A percentile compares a stretch with the other conserved stretches of the same genome.
Evolutionary conservation across 352 stramenopile genomes (phyloP).

Genomic region (Phytopythium delawarense): DNA sequence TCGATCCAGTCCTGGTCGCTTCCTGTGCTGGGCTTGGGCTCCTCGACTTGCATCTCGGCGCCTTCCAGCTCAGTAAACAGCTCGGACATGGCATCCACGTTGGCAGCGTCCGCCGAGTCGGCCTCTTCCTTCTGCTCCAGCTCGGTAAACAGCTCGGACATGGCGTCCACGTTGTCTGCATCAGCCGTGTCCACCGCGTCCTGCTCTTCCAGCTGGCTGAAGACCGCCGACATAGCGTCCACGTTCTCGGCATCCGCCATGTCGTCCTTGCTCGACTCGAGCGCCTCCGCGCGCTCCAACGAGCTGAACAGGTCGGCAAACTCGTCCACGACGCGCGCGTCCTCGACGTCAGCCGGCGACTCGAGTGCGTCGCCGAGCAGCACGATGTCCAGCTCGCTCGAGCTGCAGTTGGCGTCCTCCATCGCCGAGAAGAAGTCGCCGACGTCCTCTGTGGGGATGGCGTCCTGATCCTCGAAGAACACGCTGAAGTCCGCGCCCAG

Average conservation of each 20-base stretch:
- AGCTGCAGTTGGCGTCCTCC: conserved; percentile 22
- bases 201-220: conserved; percentile 33
- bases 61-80: conserved; percentile 34
- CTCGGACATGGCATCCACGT: conserved; percentile 36
- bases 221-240: conserved; percentile 46
- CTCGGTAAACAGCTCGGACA: conserved; percentile 21
- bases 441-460: conserved; percentile 52
- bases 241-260: conserved; percentile 25
- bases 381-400: conserved; percentile 7
- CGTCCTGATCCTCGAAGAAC: conserved; percentile 46
- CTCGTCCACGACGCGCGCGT: conserved; percentile 29
- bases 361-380: neutral
- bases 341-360: conserved; percentile 3
- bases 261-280: neutral
- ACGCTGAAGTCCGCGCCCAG: conserved; percentile 38
- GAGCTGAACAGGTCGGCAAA: conserved; percentile 19
- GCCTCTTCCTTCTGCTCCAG: conserved; percentile 20
- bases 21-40: neutral
- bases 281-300: conserved; percentile 6
- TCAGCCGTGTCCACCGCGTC: conserved; percentile 8
- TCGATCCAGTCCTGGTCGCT: conserved; percentile 39
- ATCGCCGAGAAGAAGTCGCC: conserved; percentile 42
- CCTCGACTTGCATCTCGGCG: neutral
- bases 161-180: conserved; percentile 14
- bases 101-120: conserved; percentile 27